These are phyloP conservation scores for Elsinoe fawcettii DNA, from an alignment of 2,329 filamentous ascomycete genomes.

Conservation along the genomic window DNA sequence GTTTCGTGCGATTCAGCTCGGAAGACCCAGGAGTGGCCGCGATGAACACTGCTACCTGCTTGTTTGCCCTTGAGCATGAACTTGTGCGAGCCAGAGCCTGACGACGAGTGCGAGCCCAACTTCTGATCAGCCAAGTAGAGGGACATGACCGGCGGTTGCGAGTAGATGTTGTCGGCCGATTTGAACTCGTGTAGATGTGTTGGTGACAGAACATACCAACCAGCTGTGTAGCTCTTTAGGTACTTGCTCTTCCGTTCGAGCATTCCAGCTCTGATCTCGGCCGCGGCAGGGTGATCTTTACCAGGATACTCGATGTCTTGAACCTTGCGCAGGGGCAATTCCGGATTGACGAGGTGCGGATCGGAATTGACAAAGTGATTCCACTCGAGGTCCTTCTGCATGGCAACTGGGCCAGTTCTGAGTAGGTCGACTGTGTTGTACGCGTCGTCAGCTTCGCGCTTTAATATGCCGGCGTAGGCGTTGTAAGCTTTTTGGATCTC, in stretches of 20 bases:
- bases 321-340: conserved; percentile 65
- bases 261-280: conserved; percentile 83
- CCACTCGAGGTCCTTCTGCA: conserved; percentile 94
- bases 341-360: conserved; percentile 79
- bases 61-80: conserved; percentile 97
- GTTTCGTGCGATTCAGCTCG: conserved; percentile 70
- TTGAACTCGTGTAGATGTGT: conserved; percentile 99
- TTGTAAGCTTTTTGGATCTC: conserved; percentile 98
- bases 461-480: conserved; percentile 82
- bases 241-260: conserved; percentile 98
- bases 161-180: conserved; percentile 78
- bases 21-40: conserved; percentile 63
- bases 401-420: conserved; percentile 75
- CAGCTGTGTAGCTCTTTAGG: conserved; percentile 90
- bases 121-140: conserved; percentile 92
- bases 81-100: conserved; percentile 82
- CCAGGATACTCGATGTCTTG: conserved; percentile 88
- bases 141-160: conserved; percentile 89
- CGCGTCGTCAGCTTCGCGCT: conserved; percentile 78
- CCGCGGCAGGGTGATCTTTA: conserved; percentile 70
- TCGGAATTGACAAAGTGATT: conserved; percentile 69
- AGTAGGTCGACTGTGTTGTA: conserved; percentile 73
- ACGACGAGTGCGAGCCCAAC: conserved; percentile 79
- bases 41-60: conserved; percentile 76
- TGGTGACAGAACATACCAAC: conserved; percentile 94